Base-by-base conservation (phyloP, 176 grass and related monocot genomes). In the Zoysia pacifica region DNA sequence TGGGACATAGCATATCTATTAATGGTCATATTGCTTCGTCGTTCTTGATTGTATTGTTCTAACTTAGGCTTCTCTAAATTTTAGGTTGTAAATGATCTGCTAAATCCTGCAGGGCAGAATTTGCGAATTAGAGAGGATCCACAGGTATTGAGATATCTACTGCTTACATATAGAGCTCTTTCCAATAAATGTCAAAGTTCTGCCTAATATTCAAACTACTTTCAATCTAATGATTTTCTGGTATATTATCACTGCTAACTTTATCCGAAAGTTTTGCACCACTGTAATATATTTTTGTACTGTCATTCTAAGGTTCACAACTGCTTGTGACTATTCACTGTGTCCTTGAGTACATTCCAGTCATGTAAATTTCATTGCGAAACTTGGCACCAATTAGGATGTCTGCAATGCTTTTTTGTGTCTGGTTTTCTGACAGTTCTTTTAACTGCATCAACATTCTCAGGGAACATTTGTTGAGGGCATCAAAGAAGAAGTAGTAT, bases 401-500 rank as follows among this genome's bases (percentile, higher is more conserved):
- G 65, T 6, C 84, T 59, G 6, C 18, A 72, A 37, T n/a, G 9
- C 28, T 80, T 62, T 62, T 81, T 76, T 70, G 28, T 65, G 10
- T 50, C 48, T 15, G 71, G 7, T 85, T 71, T 59, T 61, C 78
- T 81, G 49, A 76, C 41, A 16, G 52, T 73, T 87, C 38, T 28
- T 28, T 28, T 60, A 59, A 37, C 54, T 52, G 55, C 38, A 79
- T 87, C 76, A 49, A 81, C 75, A 75, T 73, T 86, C 48, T 72
- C 84, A 99, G 97, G 97, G 97, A 86, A 90, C 89, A 48, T 99
- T 93, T 88, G 93, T 99, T 80, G 97, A 99, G 80, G 97, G 97
- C 79, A 93, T 99, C 82, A 99, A 99, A 78, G 97, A 99, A 89
- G 97, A 99, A 90, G 97, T 99, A 48, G 97, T 99, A 64, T 83